phyloP scores from a whole-genome alignment of 202 grass and related monocot genomes.

The Brachypodium distachyon region DNA sequence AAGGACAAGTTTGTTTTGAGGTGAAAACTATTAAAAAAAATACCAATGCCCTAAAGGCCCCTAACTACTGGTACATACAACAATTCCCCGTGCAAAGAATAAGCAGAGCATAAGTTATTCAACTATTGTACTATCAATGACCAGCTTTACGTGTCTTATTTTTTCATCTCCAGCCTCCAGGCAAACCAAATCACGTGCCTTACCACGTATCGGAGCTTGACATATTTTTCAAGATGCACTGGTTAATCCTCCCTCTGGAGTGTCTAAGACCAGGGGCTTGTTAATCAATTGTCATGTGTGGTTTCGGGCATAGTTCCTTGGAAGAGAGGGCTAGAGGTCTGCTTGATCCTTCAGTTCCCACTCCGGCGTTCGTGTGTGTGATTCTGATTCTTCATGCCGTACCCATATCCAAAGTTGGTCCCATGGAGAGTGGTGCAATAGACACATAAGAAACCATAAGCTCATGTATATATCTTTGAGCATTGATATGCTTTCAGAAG shows the following conservation, averaged over 20 bases:
- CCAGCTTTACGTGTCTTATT: conserved; percentile 8
- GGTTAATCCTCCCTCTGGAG: no score
- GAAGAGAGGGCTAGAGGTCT: no score
- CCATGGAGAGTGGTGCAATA: no score
- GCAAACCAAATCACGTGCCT: conserved; percentile 81
- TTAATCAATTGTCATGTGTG: no score
- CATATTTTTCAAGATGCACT: conserved; percentile 91
- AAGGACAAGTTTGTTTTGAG: conserved; percentile 75
- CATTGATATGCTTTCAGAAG: conserved; percentile 9
- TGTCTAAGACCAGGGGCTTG: no score
- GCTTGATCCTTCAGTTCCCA: no score
- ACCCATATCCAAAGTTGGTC: no score
- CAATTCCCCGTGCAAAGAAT: background rate
- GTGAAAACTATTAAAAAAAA: conserved; percentile 96
- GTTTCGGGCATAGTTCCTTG: no score
- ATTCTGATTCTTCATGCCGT: no score
- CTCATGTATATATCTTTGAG: background rate
- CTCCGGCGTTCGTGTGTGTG: no score
- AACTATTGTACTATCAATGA: no score
- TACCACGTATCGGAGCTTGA: conserved; percentile 79
- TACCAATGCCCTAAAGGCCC: conserved; percentile 83
- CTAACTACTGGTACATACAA: conserved; percentile 60
- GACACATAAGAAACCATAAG: no score
- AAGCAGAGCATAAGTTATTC: background rate
- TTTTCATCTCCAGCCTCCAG: conserved; percentile 41